These are phyloP conservation scores for Astrothelium macrocarpum DNA, from an alignment of 495 filamentous ascomycete genomes.

Conservation along the genomic window DNA sequence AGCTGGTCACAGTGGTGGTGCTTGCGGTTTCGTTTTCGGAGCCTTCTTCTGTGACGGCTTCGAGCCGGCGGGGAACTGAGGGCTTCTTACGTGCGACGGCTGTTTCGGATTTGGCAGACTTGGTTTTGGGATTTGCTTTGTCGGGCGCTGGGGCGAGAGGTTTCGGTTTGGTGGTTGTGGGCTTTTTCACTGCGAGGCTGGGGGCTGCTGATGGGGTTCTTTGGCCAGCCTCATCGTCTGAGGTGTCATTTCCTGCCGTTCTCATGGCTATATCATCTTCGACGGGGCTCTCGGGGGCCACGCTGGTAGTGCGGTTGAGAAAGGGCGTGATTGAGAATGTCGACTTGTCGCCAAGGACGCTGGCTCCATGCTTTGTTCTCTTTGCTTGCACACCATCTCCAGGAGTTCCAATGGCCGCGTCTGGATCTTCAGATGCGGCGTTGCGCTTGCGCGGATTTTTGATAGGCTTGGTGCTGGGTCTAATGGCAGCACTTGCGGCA, in stretches of 20 bases:
- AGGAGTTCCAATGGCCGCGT: conserved; percentile 55
- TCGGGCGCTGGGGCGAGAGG: conserved; percentile 21
- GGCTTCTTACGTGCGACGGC: conserved; percentile 26
- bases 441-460: conserved; percentile 40
- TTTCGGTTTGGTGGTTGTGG: conserved; percentile 16
- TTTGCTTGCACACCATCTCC: conserved; percentile 45
- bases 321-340: conserved; percentile 89
- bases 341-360: conserved; percentile 65
- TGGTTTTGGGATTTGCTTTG: conserved; percentile 33
- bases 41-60: conserved; percentile 41
- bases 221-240: conserved; percentile 9
- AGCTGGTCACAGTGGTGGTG: no score
- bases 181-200: conserved; percentile 19
- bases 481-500: conserved; percentile 29
- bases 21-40: conserved; percentile 21
- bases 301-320: conserved; percentile 63
- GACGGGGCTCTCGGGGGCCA: conserved; percentile 39
- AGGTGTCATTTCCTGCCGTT: conserved; percentile 21
- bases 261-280: conserved; percentile 23
- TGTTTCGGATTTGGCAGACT: conserved; percentile 19
- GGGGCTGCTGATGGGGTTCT: conserved; percentile 24
- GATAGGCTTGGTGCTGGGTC: conserved; percentile 6
- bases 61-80: conserved; percentile 30
- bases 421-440: conserved; percentile 34
- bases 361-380: conserved; percentile 30